Evolutionary conservation across 1,284 basidiomycete genomes (phyloP).

Genomic region (Cryptococcus maquisensis): DNA sequence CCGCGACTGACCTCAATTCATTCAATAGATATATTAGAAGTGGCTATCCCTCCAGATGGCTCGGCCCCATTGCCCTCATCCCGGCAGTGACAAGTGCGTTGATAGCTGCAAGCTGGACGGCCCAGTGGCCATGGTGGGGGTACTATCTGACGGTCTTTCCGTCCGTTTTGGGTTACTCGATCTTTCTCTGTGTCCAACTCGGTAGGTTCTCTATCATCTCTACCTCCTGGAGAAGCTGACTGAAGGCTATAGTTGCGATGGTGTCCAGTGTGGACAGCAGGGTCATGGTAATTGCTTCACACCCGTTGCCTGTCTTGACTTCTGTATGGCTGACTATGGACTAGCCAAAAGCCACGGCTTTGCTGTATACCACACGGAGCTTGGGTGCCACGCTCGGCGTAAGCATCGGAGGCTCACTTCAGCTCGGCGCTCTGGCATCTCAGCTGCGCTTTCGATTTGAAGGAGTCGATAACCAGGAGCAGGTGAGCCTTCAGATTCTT

Average conservation of each 20-base stretch:
- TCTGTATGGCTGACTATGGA: not conserved
- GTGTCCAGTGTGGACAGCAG: constrained; percentile 41
- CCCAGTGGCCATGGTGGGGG: constrained; percentile 31
- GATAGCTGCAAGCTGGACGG: constrained; percentile 38
- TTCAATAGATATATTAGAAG: constrained; percentile 39
- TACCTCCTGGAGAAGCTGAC: not conserved
- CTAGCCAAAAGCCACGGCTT: constrained; percentile 46
- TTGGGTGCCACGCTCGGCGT: constrained; percentile 47
- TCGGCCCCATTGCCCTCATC: constrained; percentile 38
- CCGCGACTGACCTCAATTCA: not conserved
- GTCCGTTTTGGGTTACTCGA: constrained; percentile 43
- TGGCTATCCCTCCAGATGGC: constrained; percentile 34
- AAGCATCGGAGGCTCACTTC: constrained; percentile 38
- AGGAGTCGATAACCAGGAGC: constrained; percentile 12
- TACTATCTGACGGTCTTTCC: constrained; percentile 45
- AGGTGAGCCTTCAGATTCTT: constrained; percentile 10
- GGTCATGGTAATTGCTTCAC: constrained; percentile 43
- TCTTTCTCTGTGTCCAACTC: constrained; percentile 41
- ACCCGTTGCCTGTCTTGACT: not conserved
- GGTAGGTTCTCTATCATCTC: constrained; percentile 20
- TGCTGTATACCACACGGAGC: constrained; percentile 45
- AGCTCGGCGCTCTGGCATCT: constrained; percentile 37
- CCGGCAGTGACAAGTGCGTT: constrained; percentile 30
- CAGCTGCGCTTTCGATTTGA: constrained; percentile 17
- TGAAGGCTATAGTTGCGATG: constrained; percentile 30